Conservation (phyloP, 805 yeast species). For the Candida krabiensis region DNA sequence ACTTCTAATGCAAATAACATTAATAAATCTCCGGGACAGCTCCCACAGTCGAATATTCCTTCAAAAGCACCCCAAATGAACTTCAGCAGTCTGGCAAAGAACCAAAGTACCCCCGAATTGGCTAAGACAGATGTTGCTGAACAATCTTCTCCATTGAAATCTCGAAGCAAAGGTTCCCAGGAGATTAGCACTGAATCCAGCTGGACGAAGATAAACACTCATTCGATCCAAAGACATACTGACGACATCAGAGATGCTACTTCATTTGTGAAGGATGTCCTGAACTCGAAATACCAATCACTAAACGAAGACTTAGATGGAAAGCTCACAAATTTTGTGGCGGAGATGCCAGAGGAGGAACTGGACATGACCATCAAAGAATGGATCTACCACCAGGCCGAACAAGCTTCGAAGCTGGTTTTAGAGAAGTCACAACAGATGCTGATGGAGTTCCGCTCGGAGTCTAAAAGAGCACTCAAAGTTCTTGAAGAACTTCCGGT, state of each 20-base stretch:
- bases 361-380: conserved; percentile 66
- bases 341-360: conserved; percentile 69
- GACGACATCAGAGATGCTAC: conserved; percentile 35
- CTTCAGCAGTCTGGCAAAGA: conserved; percentile 13
- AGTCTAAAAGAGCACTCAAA: conserved; percentile 51
- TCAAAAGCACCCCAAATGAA: no score
- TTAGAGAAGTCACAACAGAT: conserved; percentile 46
- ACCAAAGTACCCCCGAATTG: conserved; percentile 22
- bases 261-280: conserved; percentile 24
- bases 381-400: conserved; percentile 63
- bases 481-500: conserved; percentile 38
- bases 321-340: conserved; percentile 58
- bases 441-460: conserved; percentile 46
- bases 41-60: no score
- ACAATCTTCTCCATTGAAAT: not conserved
- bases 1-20: no score
- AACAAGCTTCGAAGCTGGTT: conserved; percentile 50
- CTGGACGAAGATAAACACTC: conserved; percentile 33
- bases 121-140: not conserved
- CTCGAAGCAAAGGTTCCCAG: not conserved
- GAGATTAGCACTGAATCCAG: conserved; percentile 1
- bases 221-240: conserved; percentile 24
- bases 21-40: no score
- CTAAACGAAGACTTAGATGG: conserved; percentile 67
- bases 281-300: conserved; percentile 36